phyloP scores from a whole-genome alignment of 148 eudicot genomes.

The Rheum nobile region DNA sequence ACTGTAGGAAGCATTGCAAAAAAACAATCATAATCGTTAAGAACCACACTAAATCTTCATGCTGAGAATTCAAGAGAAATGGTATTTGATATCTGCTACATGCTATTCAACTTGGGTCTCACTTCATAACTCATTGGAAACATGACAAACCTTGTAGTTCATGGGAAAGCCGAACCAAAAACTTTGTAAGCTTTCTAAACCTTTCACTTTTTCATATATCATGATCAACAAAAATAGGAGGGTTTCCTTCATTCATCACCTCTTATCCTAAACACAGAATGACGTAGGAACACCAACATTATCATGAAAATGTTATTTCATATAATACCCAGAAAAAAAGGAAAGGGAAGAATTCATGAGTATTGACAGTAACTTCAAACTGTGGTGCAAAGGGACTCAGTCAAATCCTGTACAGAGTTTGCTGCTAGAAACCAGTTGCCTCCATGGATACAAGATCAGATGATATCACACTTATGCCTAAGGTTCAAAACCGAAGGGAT shows the following conservation, averaged over 20 bases:
- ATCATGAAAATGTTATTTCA: background rate
- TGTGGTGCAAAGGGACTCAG: constrained; percentile 7
- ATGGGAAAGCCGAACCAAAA: constrained; percentile 79
- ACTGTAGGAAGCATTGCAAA: constrained; percentile 31
- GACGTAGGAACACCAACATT: too few species aligned
- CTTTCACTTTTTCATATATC: constrained; percentile 1
- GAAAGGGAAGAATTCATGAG: background rate
- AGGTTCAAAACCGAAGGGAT: constrained; percentile 85
- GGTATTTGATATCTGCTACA: constrained; percentile 60
- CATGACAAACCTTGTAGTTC: constrained; percentile 93
- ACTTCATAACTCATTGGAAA: constrained; percentile 93
- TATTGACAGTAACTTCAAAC: background rate
- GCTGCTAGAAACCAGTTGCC: constrained; percentile 51
- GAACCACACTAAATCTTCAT: constrained; percentile 33
- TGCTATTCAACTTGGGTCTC: constrained; percentile 85
- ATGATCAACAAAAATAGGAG: too few species aligned
- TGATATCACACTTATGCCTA: constrained; percentile 75
- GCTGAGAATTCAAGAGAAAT: constrained; percentile 74
- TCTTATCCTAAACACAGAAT: too few species aligned
- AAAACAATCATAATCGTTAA: background rate
- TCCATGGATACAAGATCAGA: constrained; percentile 61
- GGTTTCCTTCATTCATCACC: too few species aligned
- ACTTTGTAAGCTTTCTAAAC: constrained; percentile 43
- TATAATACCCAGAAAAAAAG: background rate
- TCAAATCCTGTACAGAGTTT: constrained; percentile 8